phyloP scores from a whole-genome alignment of 2,329 filamentous ascomycete species.

The Hymenoscyphus repandus region DNA sequence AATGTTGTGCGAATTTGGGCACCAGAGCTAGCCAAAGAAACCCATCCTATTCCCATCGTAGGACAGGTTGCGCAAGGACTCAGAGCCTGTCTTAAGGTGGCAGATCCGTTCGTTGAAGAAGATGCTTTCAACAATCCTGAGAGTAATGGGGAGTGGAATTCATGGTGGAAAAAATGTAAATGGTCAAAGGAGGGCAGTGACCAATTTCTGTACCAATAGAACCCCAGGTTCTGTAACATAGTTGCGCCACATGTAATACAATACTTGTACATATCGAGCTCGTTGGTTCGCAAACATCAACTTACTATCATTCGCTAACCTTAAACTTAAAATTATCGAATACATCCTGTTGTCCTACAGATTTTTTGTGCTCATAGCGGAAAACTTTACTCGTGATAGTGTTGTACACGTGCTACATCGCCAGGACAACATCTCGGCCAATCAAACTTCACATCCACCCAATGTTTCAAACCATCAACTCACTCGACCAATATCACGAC shows the following conservation, averaged over 20 bases:
- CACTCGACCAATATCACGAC: not conserved
- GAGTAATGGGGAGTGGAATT: slow-evolving; percentile 3
- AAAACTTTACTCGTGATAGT: no score
- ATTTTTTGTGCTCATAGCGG: no score
- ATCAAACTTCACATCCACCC: not conserved
- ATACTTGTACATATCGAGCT: not conserved
- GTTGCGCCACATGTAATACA: not conserved
- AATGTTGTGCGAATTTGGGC: slow-evolving; percentile 47
- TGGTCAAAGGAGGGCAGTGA: not conserved
- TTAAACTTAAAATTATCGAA: not conserved
- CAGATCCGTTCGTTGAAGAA: slow-evolving; percentile 39
- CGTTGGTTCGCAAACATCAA: no score
- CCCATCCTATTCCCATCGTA: slow-evolving; percentile 41
- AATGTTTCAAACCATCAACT: not conserved
- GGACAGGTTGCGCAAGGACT: slow-evolving; percentile 43
- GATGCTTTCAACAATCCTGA: slow-evolving; percentile 11
- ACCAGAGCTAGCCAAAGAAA: slow-evolving; percentile 55
- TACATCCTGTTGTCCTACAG: no score
- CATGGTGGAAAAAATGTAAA: slow-evolving; percentile 3
- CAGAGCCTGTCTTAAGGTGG: slow-evolving; percentile 49
- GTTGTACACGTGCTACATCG: no score
- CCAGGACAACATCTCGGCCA: not conserved
- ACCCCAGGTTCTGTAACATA: not conserved
- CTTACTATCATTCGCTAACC: not conserved
- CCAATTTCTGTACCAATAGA: not conserved